Conservation (phyloP, 371 early-diverging fungal species). For the Massospora cicadina region DNA sequence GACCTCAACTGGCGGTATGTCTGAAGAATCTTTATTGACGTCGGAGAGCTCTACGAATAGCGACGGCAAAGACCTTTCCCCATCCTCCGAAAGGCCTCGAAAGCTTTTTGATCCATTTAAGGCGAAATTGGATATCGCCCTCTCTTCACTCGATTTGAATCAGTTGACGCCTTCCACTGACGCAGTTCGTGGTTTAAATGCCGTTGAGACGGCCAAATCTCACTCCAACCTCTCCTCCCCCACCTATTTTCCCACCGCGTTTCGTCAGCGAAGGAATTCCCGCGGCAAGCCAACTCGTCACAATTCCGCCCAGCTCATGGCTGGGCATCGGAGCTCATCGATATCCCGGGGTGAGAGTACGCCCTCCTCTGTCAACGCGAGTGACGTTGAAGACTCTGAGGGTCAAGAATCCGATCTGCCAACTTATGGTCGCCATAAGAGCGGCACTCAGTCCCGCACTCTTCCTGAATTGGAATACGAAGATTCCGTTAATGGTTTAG, state of each 20-base stretch:
- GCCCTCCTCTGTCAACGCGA: constrained; percentile 6
- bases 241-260: neutral
- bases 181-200: neutral
- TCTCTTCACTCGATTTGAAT: neutral
- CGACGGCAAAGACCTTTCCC: neutral
- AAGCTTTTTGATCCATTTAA: neutral
- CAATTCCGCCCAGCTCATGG: neutral
- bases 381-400: constrained; percentile 11
- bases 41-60: neutral
- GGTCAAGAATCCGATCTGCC: neutral
- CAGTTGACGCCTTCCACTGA: neutral
- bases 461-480: constrained; percentile 9
- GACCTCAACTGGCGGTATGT: neutral
- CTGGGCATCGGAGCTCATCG: neutral
- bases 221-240: neutral
- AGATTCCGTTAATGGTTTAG: constrained; percentile 9
- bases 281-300: neutral
- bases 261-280: neutral
- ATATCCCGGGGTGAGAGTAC: neutral
- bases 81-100: neutral
- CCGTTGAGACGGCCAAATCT: neutral
- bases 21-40: neutral
- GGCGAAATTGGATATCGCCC: neutral
- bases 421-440: neutral
- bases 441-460: neutral